These are phyloP conservation scores for Paraphysoderma sedebokerense DNA, from an alignment of 371 early-diverging fungal genomes.

Conservation along the genomic window DNA sequence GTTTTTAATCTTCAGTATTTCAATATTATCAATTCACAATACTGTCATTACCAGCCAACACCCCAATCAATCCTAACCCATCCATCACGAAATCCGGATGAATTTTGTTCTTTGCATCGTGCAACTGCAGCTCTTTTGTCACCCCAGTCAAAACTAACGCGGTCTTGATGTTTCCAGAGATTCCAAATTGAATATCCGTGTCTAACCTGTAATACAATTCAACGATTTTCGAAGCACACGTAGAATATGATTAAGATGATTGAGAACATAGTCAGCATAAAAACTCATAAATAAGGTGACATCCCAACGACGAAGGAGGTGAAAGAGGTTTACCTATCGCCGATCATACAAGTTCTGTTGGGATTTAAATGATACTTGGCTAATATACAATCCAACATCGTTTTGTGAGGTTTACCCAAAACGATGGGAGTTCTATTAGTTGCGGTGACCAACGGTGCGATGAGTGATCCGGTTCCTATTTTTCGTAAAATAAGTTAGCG, in stretches of 20 bases:
- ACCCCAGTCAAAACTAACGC: conserved; percentile 81
- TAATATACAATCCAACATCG: conserved; percentile 79
- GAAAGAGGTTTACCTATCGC: conserved; percentile 53
- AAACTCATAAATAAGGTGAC: no score
- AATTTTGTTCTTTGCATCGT: neutral
- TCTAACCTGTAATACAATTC: conserved; percentile 45
- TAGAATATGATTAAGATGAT: neutral
- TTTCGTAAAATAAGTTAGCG: no score
- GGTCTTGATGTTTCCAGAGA: conserved; percentile 65
- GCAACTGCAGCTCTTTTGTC: neutral
- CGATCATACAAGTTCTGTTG: conserved; percentile 81
- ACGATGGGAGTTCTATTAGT: conserved; percentile 57
- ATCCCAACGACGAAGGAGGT: no score
- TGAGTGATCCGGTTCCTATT: conserved; percentile 66
- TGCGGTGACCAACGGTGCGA: conserved; percentile 50
- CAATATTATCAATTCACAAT: no score
- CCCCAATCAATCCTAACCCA: no score
- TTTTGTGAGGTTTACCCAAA: conserved; percentile 82
- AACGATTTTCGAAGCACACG: neutral
- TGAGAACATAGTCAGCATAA: neutral
- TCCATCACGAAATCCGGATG: neutral
- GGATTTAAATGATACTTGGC: conserved; percentile 60
- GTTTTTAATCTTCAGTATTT: no score
- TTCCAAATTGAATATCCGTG: conserved; percentile 92
- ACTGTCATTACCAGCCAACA: no score